Conservation (phyloP, 805 yeast genomes). For the Cyberlindnera amylophila region DNA sequence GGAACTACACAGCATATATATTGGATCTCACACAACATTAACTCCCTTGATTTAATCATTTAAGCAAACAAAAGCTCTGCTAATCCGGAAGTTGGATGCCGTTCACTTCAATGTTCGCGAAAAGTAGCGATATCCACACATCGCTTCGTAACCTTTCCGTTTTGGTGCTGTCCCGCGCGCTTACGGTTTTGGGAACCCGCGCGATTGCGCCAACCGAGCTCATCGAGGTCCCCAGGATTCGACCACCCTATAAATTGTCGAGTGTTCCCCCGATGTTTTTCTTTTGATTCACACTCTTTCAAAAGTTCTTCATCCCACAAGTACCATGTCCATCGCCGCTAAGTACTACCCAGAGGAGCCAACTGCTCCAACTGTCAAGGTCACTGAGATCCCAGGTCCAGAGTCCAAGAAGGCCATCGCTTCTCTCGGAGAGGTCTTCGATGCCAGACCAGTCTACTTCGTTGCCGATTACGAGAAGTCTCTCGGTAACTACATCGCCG, state of each 20-base stretch:
- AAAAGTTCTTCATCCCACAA: neutral
- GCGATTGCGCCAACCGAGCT: conserved; percentile 3
- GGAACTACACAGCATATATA: too few relatives aligned
- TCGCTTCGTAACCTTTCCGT: conserved; percentile 1
- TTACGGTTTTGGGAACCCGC: conserved; percentile 1
- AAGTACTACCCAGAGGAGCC: conserved; percentile 82
- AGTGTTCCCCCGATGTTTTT: neutral
- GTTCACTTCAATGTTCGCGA: too few relatives aligned
- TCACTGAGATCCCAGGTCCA: conserved; percentile 76
- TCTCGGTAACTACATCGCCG: conserved; percentile 73
- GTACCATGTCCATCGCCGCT: conserved; percentile 40
- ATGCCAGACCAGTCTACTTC: conserved; percentile 69
- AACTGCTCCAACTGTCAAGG: conserved; percentile 54
- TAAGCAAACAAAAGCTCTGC: too few relatives aligned
- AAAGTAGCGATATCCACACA: neutral
- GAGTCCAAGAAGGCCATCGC: conserved; percentile 48
- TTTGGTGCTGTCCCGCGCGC: conserved; percentile 1
- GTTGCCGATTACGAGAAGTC: conserved; percentile 75
- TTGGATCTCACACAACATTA: too few relatives aligned
- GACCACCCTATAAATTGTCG: conserved; percentile 1
- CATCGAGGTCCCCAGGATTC: neutral
- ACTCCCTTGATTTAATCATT: too few relatives aligned
- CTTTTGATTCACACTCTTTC: neutral
- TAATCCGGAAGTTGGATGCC: too few relatives aligned
- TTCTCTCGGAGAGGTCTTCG: conserved; percentile 59